Percentiles rank a stretch among this genome's conserved stretches.
These are phyloP conservation scores for Brassica juncea DNA, from an alignment of 345 rosid species.

Conservation along the genomic window DNA sequence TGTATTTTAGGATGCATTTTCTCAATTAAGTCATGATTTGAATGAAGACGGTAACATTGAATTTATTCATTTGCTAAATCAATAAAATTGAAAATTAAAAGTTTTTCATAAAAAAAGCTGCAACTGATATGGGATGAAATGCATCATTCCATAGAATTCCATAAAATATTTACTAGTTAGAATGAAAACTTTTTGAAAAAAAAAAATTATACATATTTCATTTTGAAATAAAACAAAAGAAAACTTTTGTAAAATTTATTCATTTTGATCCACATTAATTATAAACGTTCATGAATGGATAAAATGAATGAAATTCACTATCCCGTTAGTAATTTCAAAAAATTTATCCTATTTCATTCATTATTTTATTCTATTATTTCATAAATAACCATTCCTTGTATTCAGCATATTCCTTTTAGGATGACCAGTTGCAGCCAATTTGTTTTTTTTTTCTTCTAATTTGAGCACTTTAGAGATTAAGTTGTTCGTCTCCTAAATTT, in stretches of 20 bases:
- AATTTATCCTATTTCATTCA: not conserved
- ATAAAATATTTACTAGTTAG: too few species aligned
- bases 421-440: not conserved
- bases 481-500: not conserved
- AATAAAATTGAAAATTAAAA: not conserved
- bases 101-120: not conserved
- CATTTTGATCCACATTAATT: too few species aligned
- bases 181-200: too few species aligned
- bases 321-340: not conserved
- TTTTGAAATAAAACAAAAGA: too few species aligned
- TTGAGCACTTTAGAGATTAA: not conserved
- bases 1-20: not conserved
- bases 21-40: not conserved
- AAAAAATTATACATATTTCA: not conserved
- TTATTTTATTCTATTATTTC: not conserved
- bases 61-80: not conserved
- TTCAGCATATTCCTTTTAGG: not conserved
- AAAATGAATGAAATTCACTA: not conserved
- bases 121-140: not conserved
- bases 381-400: not conserved
- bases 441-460: not conserved
- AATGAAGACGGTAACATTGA: not conserved
- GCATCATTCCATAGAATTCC: not conserved
- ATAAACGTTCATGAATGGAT: not conserved
- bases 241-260: too few species aligned